Evolutionary conservation across 2,329 filamentous ascomycete genomes (phyloP).

Genomic region (Pseudogymnoascus verrucosus): DNA sequence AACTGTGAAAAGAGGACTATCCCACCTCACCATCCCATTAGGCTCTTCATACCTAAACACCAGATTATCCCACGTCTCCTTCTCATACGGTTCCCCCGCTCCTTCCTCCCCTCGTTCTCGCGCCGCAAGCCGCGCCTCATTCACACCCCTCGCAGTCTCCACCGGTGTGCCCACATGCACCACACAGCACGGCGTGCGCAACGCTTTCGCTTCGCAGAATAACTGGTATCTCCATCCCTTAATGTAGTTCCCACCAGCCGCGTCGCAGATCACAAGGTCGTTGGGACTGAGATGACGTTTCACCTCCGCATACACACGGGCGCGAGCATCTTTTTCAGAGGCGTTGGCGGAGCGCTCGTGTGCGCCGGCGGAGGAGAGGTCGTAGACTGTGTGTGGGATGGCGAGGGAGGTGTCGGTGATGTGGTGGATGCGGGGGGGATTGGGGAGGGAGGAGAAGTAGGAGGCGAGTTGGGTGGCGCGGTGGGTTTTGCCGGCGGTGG

Average conservation of each 20-base stretch:
- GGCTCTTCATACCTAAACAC: slow-evolving; percentile 75
- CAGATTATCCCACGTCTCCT: slow-evolving; percentile 27
- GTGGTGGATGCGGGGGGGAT: slow-evolving; percentile 57
- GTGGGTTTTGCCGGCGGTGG: slow-evolving; percentile 61
- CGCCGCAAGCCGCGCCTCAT: slow-evolving; percentile 47
- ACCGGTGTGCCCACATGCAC: slow-evolving; percentile 54
- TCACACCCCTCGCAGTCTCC: slow-evolving; percentile 48
- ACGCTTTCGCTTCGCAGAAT: slow-evolving; percentile 75
- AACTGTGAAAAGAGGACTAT: slow-evolving; percentile 72
- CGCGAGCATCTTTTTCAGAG: slow-evolving; percentile 74
- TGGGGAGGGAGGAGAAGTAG: slow-evolving; percentile 52
- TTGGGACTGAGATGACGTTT: slow-evolving; percentile 65
- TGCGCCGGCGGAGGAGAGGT: slow-evolving; percentile 48
- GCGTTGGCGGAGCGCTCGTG: slow-evolving; percentile 63
- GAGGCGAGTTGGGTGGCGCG: slow-evolving; percentile 58
- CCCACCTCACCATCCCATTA: slow-evolving; percentile 78
- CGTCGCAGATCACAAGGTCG: slow-evolving; percentile 70
- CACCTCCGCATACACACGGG: slow-evolving; percentile 66
- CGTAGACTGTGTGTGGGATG: slow-evolving; percentile 64
- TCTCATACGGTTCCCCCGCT: slow-evolving; percentile 27
- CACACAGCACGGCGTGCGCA: slow-evolving; percentile 67
- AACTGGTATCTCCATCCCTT: slow-evolving; percentile 85
- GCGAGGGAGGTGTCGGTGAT: slow-evolving; percentile 66
- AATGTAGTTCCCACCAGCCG: slow-evolving; percentile 67
- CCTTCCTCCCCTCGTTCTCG: slow-evolving; percentile 21